A percentile compares a stretch with the other conserved stretches of the same genome.
Evolutionary conservation across 257 asterid species (phyloP).

Genomic region (Rauvolfia tetraphylla): DNA sequence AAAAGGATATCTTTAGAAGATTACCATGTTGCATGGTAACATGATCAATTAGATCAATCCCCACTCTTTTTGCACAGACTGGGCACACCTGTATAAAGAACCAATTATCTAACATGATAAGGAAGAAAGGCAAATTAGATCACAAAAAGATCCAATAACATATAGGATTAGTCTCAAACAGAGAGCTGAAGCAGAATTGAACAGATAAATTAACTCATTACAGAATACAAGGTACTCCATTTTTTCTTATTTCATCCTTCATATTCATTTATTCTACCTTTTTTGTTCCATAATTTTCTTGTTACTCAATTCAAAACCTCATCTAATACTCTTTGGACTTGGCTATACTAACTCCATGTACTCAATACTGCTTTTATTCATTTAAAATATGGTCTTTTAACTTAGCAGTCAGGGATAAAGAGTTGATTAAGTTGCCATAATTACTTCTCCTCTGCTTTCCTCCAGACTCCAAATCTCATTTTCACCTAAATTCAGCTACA

Average conservation of each 20-base stretch:
- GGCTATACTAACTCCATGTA: background rate
- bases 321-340: background rate
- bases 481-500: background rate
- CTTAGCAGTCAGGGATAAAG: background rate
- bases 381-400: background rate
- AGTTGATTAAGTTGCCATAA: too few species aligned
- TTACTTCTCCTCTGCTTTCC: background rate
- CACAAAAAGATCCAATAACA: background rate
- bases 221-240: background rate
- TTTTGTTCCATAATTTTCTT: background rate
- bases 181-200: background rate
- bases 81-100: conserved; percentile 61
- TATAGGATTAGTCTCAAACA: background rate
- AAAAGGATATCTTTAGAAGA: conserved; percentile 76
- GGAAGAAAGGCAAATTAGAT: background rate
- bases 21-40: conserved; percentile 67
- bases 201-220: background rate
- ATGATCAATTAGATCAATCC: conserved; percentile 66
- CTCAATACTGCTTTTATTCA: background rate
- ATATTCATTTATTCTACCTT: background rate
- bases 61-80: conserved; percentile 60
- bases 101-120: background rate
- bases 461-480: background rate
- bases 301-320: background rate
- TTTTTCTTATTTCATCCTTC: background rate